Percentiles rank a stretch among this genome's conserved stretches.
These are phyloP conservation scores for Suaeda aralocaspica DNA, from an alignment of 148 eudicot species.

Conservation along the genomic window DNA sequence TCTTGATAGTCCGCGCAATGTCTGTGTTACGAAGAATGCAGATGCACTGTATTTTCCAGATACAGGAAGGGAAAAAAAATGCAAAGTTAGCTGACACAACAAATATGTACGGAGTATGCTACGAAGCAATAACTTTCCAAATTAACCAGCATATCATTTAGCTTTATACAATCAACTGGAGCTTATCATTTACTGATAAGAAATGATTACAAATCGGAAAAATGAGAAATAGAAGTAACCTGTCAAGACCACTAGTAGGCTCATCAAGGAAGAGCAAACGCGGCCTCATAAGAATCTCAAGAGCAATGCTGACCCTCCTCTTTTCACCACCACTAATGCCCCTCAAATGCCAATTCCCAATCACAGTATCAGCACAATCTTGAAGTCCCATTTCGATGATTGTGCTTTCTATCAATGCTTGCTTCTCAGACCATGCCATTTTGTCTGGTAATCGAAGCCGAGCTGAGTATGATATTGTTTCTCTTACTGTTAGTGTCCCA, in stretches of 20 bases:
- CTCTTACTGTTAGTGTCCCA: conserved; percentile 89
- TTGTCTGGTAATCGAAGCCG: conserved; percentile 70
- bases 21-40: conserved; percentile 91
- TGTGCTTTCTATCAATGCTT: conserved; percentile 78
- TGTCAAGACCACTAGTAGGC: conserved; percentile 97
- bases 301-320: conserved; percentile 82
- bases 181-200: no score
- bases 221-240: conserved; percentile 47
- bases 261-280: conserved; percentile 90
- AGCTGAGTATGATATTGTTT: conserved; percentile 89
- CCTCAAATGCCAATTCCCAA: conserved; percentile 96
- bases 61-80: no score
- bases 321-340: conserved; percentile 97
- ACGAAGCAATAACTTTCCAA: no score
- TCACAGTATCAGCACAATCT: conserved; percentile 92
- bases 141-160: no score
- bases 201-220: no score
- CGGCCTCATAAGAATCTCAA: conserved; percentile 95
- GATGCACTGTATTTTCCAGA: conserved; percentile 59
- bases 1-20: conserved; percentile 75
- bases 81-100: no score
- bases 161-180: no score
- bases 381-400: conserved; percentile 96
- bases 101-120: no score
- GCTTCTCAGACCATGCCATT: conserved; percentile 71